These are phyloP conservation scores for Trichosphaerium sp. DNA, from an alignment of 78 protist species.

Conservation along the genomic window DNA sequence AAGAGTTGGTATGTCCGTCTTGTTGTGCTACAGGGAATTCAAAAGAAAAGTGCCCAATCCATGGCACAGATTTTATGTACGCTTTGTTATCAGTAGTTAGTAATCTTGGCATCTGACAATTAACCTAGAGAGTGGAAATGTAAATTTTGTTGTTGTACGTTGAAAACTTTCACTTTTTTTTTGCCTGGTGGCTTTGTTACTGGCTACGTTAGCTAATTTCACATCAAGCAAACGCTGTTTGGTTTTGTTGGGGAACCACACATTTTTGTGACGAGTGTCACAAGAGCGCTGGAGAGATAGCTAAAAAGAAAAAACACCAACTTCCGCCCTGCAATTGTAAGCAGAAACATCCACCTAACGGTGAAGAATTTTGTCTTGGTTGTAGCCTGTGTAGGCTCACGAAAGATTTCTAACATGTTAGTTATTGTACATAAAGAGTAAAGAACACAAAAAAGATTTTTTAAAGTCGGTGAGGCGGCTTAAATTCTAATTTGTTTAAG, in stretches of 20 bases:
- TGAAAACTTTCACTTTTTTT: too few relatives aligned
- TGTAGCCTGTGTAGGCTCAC: conserved; percentile 11
- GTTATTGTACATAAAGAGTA: too few relatives aligned
- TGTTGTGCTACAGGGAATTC: not conserved
- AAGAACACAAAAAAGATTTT: too few relatives aligned
- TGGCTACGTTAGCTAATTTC: too few relatives aligned
- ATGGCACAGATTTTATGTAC: conserved; percentile 7
- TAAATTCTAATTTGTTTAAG: too few relatives aligned
- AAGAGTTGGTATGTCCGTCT: not conserved
- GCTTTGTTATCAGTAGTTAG: not conserved
- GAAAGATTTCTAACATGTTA: too few relatives aligned
- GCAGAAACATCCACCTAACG: conserved; percentile 18
- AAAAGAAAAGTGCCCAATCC: not conserved
- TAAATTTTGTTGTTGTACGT: not conserved
- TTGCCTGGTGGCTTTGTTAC: too few relatives aligned
- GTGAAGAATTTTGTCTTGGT: conserved; percentile 45
- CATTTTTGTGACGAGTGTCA: conserved; percentile 45
- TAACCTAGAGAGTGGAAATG: conserved; percentile 1
- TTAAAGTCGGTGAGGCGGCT: too few relatives aligned
- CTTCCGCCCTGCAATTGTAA: conserved; percentile 31
- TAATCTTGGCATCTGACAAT: not conserved
- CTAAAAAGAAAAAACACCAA: not conserved
- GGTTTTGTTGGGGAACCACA: conserved; percentile 43
- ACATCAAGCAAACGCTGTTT: not conserved
- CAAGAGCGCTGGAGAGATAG: conserved; percentile 7